Evolutionary conservation across 768 basidiomycete genomes (phyloP).

Genomic region (Mycena vulgaris): DNA sequence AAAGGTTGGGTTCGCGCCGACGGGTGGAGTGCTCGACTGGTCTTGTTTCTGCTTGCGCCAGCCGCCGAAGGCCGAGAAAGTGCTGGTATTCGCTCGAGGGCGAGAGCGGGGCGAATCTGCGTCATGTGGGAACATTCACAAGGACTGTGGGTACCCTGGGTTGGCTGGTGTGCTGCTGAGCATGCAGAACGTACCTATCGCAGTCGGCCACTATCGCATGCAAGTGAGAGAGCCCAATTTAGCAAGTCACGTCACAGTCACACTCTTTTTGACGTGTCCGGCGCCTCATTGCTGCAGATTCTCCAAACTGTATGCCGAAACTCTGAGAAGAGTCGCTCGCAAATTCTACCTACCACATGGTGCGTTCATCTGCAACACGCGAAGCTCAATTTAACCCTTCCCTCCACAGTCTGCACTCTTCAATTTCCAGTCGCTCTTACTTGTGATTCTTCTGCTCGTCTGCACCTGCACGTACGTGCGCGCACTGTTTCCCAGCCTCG

Average conservation of each 20-base stretch:
- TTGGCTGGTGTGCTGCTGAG: conserved; percentile 1
- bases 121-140: conserved; percentile 43
- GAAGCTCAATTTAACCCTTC: background rate
- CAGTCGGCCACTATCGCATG: conserved; percentile 16
- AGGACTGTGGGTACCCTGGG: conserved; percentile 12
- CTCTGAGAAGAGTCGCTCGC: no score
- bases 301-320: no score
- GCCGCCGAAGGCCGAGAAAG: conserved; percentile 54
- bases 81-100: conserved; percentile 60
- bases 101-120: conserved; percentile 49
- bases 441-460: conserved; percentile 93
- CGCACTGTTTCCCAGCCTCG: conserved; percentile 88
- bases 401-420: conserved; percentile 85
- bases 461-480: conserved; percentile 98
- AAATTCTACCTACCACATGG: conserved; percentile 20
- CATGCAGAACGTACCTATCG: conserved; percentile 21
- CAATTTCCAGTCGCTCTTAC: conserved; percentile 97
- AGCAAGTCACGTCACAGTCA: conserved; percentile 1
- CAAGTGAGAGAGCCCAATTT: conserved; percentile 25
- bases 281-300: no score
- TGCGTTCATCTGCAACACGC: background rate
- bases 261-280: no score
- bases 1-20: conserved; percentile 42
- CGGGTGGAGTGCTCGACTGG: conserved; percentile 41
- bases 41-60: conserved; percentile 55